Evolutionary conservation across 2,329 filamentous ascomycete species (phyloP), one percentile per base, ranked within the genome.

Genomic region (Cladobotryum mycophilum): DNA sequence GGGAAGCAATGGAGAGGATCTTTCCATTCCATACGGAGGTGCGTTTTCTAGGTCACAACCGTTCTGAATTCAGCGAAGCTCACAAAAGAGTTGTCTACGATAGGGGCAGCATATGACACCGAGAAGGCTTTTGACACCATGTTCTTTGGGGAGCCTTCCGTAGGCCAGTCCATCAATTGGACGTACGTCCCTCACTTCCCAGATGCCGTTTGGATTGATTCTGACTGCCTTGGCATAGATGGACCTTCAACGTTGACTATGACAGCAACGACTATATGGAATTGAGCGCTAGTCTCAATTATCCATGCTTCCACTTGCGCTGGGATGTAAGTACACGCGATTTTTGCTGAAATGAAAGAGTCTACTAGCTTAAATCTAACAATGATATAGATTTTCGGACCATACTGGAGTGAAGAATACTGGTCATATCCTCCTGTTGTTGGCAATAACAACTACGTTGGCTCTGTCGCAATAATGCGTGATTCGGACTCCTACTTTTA

Each of bases 21-120:
- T 75, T 2, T 67, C 67, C 7, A 64, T 76, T 17, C 71, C 72
- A 1, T 76, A 76, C 44, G 67, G 65, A 60, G 67, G 67, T 64
- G 53, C 42, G 58, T 52, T 25, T 25, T 14, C 17, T 35, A 17
- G 4, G 7, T 7, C 5, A 30, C 7, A 11, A 15, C 5, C 18
- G 12, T 13, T 14, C 9, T 35, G 22, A 7, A 3, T 8, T 42
- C 1, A 9, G 13, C 11, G 15, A 34, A 11, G 37, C 36, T 56
- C 2, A 56, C 18, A 17, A 13, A 11, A 14, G 8, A 2, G 5
- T 20, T 9, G 17, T 15, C 4, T 9, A 14, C 25, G 4, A 41
- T 18, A 68, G 67, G 67, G 33, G 66, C 64, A 18, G 67, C 67
- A 25, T 69, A 69, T 30, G 67, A 68, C 14, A 67, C 66, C 2